Conservation (phyloP, 768 basidiomycete genomes). For the Naganishia onofrii region DNA sequence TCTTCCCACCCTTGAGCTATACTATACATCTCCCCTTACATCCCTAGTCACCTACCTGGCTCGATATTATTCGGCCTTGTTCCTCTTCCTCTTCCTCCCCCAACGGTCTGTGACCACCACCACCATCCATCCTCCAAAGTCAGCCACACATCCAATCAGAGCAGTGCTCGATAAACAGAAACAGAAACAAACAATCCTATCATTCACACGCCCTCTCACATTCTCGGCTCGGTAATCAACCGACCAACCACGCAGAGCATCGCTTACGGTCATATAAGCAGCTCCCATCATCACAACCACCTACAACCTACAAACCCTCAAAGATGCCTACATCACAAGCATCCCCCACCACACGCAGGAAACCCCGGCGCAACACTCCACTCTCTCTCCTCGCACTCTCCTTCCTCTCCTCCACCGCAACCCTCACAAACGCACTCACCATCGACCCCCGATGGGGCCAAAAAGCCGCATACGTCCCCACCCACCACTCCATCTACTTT, state of each 20-base stretch:
- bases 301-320: too few relatives aligned
- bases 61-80: too few relatives aligned
- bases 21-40: too few relatives aligned
- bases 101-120: constrained; percentile 18
- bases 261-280: too few relatives aligned
- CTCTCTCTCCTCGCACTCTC: constrained; percentile 8
- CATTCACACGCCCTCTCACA: not conserved
- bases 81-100: too few relatives aligned
- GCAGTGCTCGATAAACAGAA: not conserved
- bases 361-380: not conserved
- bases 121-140: not conserved
- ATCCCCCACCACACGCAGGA: not conserved
- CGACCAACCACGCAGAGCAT: not conserved
- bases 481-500: constrained; percentile 45
- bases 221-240: not conserved
- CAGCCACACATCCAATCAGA: not conserved
- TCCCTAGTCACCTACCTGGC: not conserved
- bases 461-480: constrained; percentile 47
- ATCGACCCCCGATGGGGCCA: constrained; percentile 45
- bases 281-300: too few relatives aligned
- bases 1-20: not conserved
- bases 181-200: not conserved
- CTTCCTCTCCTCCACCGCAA: too few relatives aligned
- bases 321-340: not conserved
- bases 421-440: not conserved